A percentile compares a stretch with the other conserved stretches of the same genome.
Conservation (phyloP, 768 basidiomycete genomes). For the Leccinum disarticulatum region DNA sequence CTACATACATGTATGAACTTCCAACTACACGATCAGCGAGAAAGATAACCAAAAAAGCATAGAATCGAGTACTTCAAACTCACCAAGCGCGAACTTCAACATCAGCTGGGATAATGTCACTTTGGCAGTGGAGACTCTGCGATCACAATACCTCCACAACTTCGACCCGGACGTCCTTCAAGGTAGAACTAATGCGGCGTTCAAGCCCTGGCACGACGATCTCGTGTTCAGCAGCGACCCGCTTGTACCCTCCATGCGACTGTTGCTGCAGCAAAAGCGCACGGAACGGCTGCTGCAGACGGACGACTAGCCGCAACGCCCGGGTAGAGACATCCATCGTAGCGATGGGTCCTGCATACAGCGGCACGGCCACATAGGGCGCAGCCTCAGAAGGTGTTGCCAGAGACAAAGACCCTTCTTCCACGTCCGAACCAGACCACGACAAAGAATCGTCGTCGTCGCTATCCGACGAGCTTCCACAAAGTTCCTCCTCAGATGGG, state of each 20-base stretch:
- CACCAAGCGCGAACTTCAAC: too few relatives aligned
- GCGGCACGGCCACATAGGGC: not conserved
- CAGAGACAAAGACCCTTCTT: not conserved
- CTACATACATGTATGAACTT: too few relatives aligned
- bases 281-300: slow-evolving; percentile 9
- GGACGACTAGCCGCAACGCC: not conserved
- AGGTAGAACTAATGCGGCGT: not conserved
- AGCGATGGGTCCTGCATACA: too few relatives aligned
- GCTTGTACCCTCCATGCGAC: not conserved
- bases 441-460: not conserved
- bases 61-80: too few relatives aligned
- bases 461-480: not conserved
- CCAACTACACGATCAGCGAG: too few relatives aligned
- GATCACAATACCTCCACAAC: not conserved
- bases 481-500: not conserved
- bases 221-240: not conserved
- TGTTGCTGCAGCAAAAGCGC: slow-evolving; percentile 6
- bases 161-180: not conserved
- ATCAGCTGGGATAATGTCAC: too few relatives aligned
- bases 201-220: not conserved
- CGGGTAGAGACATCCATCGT: not conserved
- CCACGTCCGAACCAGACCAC: not conserved
- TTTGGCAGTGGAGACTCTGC: too few relatives aligned
- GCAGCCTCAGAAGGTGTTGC: not conserved
- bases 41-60: too few relatives aligned